These are phyloP conservation scores for Pleodorina starrii DNA, from an alignment of 139 green algal genomes.

Conservation along the genomic window DNA sequence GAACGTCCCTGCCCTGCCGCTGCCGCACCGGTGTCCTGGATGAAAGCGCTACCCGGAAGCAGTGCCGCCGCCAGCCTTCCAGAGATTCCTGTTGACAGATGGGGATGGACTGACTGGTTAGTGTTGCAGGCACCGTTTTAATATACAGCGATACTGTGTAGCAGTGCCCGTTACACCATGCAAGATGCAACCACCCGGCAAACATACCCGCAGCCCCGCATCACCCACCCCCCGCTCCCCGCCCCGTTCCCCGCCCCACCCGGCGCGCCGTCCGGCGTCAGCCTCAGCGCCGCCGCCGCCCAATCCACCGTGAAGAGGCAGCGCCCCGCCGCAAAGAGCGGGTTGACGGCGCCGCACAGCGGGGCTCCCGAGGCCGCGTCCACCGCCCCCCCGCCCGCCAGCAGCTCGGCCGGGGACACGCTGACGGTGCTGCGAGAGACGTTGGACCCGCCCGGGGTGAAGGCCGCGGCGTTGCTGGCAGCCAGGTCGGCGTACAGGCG, in stretches of 20 bases:
- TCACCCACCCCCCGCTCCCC: not conserved
- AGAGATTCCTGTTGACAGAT: constrained; percentile 3
- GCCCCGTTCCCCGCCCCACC: not conserved
- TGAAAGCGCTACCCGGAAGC: not conserved
- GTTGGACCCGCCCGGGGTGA: constrained; percentile 12
- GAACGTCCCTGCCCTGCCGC: too few relatives aligned
- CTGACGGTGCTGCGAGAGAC: not conserved
- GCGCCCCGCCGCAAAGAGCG: constrained; percentile 13
- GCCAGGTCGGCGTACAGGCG: not conserved
- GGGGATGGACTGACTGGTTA: too few relatives aligned
- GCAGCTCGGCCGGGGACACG: not conserved
- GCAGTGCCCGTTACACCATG: too few relatives aligned
- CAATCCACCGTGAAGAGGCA: constrained; percentile 44
- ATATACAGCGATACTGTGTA: too few relatives aligned
- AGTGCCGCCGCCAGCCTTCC: not conserved
- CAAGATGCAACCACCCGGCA: too few relatives aligned
- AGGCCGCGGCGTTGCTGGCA: constrained; percentile 3
- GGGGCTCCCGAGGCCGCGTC: not conserved
- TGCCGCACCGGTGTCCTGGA: not conserved
- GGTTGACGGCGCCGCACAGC: constrained; percentile 15
- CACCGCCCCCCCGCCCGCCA: not conserved
- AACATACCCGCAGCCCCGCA: not conserved
- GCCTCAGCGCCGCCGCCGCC: not conserved
- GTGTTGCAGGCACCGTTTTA: too few relatives aligned
- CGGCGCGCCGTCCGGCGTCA: not conserved